Base-by-base conservation (phyloP, 495 filamentous ascomycete genomes). In the Aspergillus bertholletiae region DNA sequence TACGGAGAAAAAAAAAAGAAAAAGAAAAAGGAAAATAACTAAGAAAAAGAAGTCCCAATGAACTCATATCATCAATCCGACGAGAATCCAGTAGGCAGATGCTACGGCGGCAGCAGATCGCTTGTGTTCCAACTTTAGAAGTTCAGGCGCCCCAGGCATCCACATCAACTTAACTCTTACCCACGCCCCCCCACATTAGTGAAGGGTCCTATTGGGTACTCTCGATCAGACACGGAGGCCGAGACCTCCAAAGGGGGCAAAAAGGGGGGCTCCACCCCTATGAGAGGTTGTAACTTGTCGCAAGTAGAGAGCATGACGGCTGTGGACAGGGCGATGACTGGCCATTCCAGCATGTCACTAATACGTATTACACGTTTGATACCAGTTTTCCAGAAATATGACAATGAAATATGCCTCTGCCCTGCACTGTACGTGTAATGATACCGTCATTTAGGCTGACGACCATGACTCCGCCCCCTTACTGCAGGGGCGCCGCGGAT, bases 401-500 rank as follows among this genome's bases (percentile, higher is more conserved):
- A 2, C 22, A 26, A 30, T 15, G 20, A 15, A 15, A 8, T 5
- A 17, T 8, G 27, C 21, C 17, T 8, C 13, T 13, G 13, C 15
- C 46, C 27, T 5, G 44, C n/a, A 30, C 22, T 12, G 40, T 18
- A 17, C 13, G 21, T 5, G 59, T 59, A 59, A 63, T 46, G 35
- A 34, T 58, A 60, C 57, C n/a, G 49, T 61, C 51, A 43, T 51
- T 37, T 49, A 22, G 54, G 62, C 54, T 62, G 51, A 61, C 54
- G 49, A 59, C 54, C 49, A 18, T 21, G 51, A 54, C 57, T 59
- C 55, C 55, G 53, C 60, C 64, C 57, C 64, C 60, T 66, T 15
- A n/a, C 35, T 21, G 26, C 39, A 17, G 52, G 39, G 47, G 30
- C 21, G 28, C 43, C 45, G 46, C 26, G 55, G 71, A 69, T 62